Conservation (phyloP, 148 eudicot species). For the Amaranthus palmeri region DNA sequence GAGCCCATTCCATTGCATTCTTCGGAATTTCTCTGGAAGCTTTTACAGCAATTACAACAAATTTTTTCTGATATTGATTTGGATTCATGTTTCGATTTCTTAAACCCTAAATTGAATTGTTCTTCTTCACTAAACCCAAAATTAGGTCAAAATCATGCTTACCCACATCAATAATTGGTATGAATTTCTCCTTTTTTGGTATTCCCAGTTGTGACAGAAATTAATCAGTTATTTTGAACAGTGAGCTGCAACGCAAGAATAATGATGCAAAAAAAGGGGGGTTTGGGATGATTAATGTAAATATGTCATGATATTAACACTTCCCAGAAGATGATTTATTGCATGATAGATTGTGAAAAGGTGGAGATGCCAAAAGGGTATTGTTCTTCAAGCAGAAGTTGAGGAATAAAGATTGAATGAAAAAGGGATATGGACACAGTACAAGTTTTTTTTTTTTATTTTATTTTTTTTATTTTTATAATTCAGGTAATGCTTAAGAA, state of each 20-base stretch:
- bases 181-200: background rate
- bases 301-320: conserved; percentile 17
- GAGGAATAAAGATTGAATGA: conserved; percentile 12
- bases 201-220: background rate
- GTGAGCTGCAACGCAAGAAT: conserved; percentile 5
- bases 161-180: conserved; percentile 13
- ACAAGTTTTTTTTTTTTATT: no score
- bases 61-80: conserved; percentile 31
- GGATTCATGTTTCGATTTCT: conserved; percentile 25
- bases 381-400: conserved; percentile 12
- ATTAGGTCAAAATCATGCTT: conserved; percentile 6
- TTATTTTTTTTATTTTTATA: no score
- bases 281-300: conserved; percentile 21
- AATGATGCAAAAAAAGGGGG: conserved; percentile 10
- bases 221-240: conserved; percentile 20
- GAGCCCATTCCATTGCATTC: conserved; percentile 62
- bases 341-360: conserved; percentile 7
- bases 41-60: conserved; percentile 62
- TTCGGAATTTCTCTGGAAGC: conserved; percentile 58
- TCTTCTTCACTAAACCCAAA: background rate
- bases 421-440: background rate
- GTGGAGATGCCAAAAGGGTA: conserved; percentile 18
- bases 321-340: conserved; percentile 1
- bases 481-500: no score
- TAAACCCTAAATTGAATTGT: conserved; percentile 1